Percentiles rank a stretch among this genome's conserved stretches.
phyloP scores from a whole-genome alignment of 2,329 filamentous ascomycete species.

The Ophiostoma pallidulum region DNA sequence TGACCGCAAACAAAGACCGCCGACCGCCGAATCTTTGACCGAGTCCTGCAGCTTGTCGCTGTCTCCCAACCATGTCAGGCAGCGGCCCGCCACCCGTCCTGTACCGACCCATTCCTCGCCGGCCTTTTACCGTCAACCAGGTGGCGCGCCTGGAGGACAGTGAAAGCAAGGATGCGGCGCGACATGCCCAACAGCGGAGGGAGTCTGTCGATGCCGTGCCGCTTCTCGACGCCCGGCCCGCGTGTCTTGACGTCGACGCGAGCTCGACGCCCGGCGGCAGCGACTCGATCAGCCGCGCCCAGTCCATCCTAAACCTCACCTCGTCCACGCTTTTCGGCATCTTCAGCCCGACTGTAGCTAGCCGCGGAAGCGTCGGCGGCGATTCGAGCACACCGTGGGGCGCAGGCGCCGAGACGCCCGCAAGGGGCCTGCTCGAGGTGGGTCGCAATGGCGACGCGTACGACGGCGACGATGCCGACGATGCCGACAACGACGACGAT shows the following conservation, averaged over 20 bases:
- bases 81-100: slow-evolving; percentile 41
- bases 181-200: neutral
- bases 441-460: neutral
- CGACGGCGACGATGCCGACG: no score
- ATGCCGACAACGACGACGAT: neutral
- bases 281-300: slow-evolving; percentile 52
- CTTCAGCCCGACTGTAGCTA: slow-evolving; percentile 53
- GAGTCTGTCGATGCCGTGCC: slow-evolving; percentile 8
- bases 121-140: slow-evolving; percentile 57
- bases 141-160: slow-evolving; percentile 34
- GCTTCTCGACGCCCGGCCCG: slow-evolving; percentile 4
- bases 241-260: neutral
- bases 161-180: neutral
- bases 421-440: slow-evolving; percentile 12
- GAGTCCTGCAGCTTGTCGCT: neutral
- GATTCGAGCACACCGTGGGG: slow-evolving; percentile 66
- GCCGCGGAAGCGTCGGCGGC: slow-evolving; percentile 22
- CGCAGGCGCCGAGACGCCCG: slow-evolving; percentile 63
- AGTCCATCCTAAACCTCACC: slow-evolving; percentile 77
- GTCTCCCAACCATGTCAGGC: slow-evolving; percentile 8
- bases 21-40: no score
- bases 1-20: no score
- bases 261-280: slow-evolving; percentile 20
- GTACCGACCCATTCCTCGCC: slow-evolving; percentile 57
- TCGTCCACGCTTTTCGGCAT: slow-evolving; percentile 87